Evolutionary conservation across 768 basidiomycete genomes (phyloP).

Genomic region (Suillus placidus): DNA sequence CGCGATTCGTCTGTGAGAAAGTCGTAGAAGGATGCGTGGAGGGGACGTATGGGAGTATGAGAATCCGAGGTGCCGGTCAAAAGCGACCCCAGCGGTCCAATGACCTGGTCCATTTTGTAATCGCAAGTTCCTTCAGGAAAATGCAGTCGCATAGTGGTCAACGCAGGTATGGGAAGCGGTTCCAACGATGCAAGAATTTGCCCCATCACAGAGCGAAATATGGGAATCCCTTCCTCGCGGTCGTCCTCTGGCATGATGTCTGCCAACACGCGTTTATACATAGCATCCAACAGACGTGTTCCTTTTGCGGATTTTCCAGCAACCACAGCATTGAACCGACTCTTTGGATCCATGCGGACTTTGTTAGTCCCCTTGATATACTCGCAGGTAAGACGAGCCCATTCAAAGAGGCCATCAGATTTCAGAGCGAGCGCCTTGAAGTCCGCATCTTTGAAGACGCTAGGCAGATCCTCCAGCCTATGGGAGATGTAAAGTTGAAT

Average conservation of each 20-base stretch:
- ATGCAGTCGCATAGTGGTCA: background rate
- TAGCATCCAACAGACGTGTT: constrained; percentile 3
- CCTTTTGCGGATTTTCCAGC: background rate
- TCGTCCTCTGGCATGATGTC: constrained; percentile 2
- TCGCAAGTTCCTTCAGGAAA: constrained; percentile 19
- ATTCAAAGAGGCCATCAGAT: constrained; percentile 14
- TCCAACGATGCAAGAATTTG: constrained; percentile 1
- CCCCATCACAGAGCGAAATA: constrained; percentile 11
- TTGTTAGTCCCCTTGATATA: constrained; percentile 2
- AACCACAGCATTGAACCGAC: constrained; percentile 4
- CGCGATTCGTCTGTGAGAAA: constrained; percentile 21
- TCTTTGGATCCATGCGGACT: background rate
- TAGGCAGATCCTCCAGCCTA: background rate
- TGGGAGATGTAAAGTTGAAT: constrained; percentile 11
- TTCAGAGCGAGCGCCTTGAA: background rate
- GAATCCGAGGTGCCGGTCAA: background rate
- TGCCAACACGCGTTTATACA: constrained; percentile 6
- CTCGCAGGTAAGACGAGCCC: constrained; percentile 14
- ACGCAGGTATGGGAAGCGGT: constrained; percentile 1
- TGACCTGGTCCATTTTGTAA: constrained; percentile 18
- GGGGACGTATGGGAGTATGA: constrained; percentile 12
- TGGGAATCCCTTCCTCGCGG: background rate
- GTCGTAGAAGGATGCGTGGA: constrained; percentile 33
- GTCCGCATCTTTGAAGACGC: background rate
- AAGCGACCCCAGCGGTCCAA: constrained; percentile 5